Conservation (phyloP, 2,329 filamentous ascomycete genomes). For the Xylaria sp. region DNA sequence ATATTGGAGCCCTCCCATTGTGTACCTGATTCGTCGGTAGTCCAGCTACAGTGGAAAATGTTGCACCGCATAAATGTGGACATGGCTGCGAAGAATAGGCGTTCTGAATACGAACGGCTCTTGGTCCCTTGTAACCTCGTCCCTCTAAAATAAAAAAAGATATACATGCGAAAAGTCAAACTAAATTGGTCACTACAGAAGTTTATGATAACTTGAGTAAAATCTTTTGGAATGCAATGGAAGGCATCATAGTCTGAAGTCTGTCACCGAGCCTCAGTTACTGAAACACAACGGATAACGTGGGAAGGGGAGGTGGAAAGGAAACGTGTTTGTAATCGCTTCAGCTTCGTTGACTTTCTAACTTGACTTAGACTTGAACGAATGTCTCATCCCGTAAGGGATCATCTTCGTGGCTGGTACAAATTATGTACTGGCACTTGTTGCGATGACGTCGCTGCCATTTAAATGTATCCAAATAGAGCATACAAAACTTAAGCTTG, state of each 20-base stretch:
- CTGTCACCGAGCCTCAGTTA: neutral
- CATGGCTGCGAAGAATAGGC: constrained; percentile 18
- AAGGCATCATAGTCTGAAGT: neutral
- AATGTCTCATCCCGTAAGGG: neutral
- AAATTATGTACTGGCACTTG: neutral
- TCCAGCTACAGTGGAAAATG: constrained; percentile 13
- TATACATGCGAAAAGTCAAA: constrained; percentile 9
- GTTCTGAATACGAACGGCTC: constrained; percentile 34
- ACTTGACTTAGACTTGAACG: neutral
- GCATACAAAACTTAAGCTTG: neutral
- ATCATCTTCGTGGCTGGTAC: neutral
- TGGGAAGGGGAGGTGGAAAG: too few species aligned
- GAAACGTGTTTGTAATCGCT: neutral
- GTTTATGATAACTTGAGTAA: constrained; percentile 6
- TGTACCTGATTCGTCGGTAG: constrained; percentile 12
- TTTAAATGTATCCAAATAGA: neutral
- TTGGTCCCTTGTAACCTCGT: constrained; percentile 23
- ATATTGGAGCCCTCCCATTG: constrained; percentile 10
- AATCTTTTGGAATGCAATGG: constrained; percentile 2
- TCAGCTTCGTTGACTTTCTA: neutral
- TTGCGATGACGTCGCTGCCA: constrained; percentile 19
- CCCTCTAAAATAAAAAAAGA: neutral
- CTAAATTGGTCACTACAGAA: constrained; percentile 14
- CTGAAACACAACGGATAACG: neutral
- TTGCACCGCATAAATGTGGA: constrained; percentile 30